These are phyloP conservation scores for Pelargonium citronellum DNA, from an alignment of 441 rosid species.

Conservation along the genomic window DNA sequence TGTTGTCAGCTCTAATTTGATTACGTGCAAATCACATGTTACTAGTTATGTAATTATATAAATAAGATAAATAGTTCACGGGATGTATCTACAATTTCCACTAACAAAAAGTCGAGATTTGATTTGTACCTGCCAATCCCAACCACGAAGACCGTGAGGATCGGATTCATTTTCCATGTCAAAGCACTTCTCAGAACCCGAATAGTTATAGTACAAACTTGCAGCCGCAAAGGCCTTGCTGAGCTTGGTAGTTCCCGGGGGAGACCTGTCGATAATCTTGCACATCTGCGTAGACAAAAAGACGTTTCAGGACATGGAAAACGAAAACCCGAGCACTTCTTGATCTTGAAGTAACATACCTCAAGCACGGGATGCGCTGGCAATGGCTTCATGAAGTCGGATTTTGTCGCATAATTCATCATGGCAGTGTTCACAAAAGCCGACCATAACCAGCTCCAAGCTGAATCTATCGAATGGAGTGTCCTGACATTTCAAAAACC, in stretches of 20 bases:
- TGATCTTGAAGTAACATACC: constrained; percentile 23
- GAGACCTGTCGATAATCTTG: constrained; percentile 54
- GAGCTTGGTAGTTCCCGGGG: constrained; percentile 44
- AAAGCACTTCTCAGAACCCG: constrained; percentile 50
- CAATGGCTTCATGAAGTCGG: constrained; percentile 62
- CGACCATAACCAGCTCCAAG: constrained; percentile 48
- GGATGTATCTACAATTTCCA: too few relatives aligned
- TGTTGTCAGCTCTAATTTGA: too few relatives aligned
- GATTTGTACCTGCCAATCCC: constrained; percentile 63
- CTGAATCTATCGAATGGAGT: constrained; percentile 42
- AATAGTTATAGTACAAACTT: constrained; percentile 65
- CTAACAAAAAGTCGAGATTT: neutral
- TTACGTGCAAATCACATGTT: too few relatives aligned
- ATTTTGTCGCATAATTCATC: constrained; percentile 71
- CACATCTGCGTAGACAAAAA: constrained; percentile 45
- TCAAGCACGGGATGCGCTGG: constrained; percentile 68
- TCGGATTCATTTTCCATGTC: constrained; percentile 45
- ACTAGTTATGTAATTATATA: too few relatives aligned
- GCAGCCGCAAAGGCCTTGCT: constrained; percentile 63
- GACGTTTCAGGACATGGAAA: neutral
- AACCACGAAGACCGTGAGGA: constrained; percentile 60
- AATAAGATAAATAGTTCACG: too few relatives aligned
- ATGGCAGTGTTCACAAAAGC: constrained; percentile 65
- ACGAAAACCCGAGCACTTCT: neutral
- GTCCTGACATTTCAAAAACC: constrained; percentile 25